Base-by-base conservation (phyloP, 306 rosid species). In the Inga oerstediana region DNA sequence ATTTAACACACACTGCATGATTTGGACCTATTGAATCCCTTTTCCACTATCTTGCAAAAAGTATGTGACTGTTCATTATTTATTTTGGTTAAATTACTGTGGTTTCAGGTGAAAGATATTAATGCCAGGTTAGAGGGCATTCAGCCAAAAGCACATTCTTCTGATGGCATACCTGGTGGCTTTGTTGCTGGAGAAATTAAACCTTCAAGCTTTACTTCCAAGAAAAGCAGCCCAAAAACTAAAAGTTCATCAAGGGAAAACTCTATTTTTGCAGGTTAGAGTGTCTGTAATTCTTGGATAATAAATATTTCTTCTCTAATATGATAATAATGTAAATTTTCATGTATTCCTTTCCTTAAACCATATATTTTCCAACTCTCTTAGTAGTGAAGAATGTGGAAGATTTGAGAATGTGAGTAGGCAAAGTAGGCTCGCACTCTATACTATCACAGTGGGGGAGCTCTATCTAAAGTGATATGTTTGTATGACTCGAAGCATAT, bases 61-160 rank as follows among this genome's bases (percentile, higher is more conserved):
- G 73, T 11, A 3, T 76, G 80, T 19, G 74, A 64, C 35, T 73
- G 58, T 22, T 76, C 19, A 68, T 37, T 14, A 46, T 81, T 64
- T 64, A 39, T 19, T 64, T 30, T 69, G 17, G 46, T 41, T 70
- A 70, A 71, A 77, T 74, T 48, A 44, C 76, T 70, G 80, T 58
- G 84, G 45, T 83, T 90, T 85, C 87, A 97, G 99, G 91, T 94
- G 86, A 97, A 97, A 85, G 91, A 89, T 92, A 97, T 97, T 80
- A 97, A 97, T 88, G 97, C 99, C 45, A 91, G 97, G 84, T 84
- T 97, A 34, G 99, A 97, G 91, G 97, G 95, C 81, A 90, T 94
- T 88, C 91, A 93, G 75, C 97, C 98, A 45, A 94, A 94, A 87
- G 83, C 86, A 85, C 91, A 86, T 74, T 85, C 95, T 68, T 83